A percentile compares a stretch with the other conserved stretches of the same genome.
phyloP scores from a whole-genome alignment of 345 rosid species.

The Eucalyptus regnans region DNA sequence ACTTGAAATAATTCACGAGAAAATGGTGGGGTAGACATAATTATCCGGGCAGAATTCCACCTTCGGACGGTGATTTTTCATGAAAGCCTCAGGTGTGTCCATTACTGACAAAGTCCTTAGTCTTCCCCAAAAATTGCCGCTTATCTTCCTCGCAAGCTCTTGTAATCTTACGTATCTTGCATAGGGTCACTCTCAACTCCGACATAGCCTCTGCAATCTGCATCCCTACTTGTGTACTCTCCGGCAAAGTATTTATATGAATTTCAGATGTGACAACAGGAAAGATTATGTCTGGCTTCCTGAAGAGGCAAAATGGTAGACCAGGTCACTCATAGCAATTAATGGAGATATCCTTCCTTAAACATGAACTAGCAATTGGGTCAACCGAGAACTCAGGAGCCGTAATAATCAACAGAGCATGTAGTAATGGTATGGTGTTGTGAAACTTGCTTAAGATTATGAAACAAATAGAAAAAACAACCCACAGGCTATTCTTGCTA shows the following conservation, averaged over 20 bases:
- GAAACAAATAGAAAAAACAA: not conserved
- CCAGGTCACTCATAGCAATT: not conserved
- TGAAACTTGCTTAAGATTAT: not conserved
- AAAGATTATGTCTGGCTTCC: slow-evolving; percentile 31
- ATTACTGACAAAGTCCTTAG: not conserved
- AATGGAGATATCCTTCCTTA: not conserved
- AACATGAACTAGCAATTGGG: not conserved
- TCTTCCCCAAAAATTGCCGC: not conserved
- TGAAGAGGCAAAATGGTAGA: not conserved
- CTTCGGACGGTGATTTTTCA: not conserved
- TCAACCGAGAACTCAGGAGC: not conserved
- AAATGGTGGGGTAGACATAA: not conserved
- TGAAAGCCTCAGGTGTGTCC: not conserved
- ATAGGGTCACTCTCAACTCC: not conserved
- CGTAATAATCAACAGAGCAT: not conserved
- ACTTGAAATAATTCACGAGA: not conserved
- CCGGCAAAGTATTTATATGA: not conserved
- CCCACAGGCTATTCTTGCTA: not conserved
- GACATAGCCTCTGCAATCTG: not conserved
- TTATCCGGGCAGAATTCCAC: not conserved
- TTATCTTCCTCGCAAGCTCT: not conserved
- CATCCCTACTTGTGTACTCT: not conserved
- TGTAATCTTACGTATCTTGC: not conserved
- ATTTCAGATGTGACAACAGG: not conserved
- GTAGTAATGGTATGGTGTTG: not conserved